These are phyloP conservation scores for Komagataella pastoris DNA, from an alignment of 805 yeast species.

Conservation along the genomic window DNA sequence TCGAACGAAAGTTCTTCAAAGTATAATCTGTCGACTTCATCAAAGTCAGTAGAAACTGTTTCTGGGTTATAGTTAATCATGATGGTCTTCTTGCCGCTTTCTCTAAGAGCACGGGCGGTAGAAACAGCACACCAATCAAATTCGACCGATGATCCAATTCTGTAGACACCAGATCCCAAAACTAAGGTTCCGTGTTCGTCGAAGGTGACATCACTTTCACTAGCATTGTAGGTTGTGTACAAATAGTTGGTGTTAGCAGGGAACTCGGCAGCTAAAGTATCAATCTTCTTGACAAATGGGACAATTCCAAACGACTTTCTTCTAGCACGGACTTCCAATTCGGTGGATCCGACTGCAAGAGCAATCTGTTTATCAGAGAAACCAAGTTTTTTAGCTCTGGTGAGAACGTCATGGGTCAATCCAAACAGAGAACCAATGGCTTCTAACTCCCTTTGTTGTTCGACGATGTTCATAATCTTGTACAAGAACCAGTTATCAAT, in stretches of 20 bases:
- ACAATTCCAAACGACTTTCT: conserved; percentile 71
- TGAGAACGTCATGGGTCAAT: conserved; percentile 55
- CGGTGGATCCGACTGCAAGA: conserved; percentile 54
- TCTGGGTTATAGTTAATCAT: conserved; percentile 98
- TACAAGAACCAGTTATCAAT: conserved; percentile 93
- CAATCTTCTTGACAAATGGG: conserved; percentile 94
- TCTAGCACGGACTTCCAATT: conserved; percentile 68
- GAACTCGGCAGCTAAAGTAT: conserved; percentile 96
- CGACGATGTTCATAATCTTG: conserved; percentile 87
- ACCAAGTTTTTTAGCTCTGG: conserved; percentile 83
- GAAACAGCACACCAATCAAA: conserved; percentile 99
- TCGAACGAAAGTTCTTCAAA: conserved; percentile 92
- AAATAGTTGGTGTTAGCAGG: conserved; percentile 94
- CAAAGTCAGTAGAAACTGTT: conserved; percentile 96
- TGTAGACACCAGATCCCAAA: conserved; percentile 96
- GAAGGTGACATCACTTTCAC: conserved; percentile 70
- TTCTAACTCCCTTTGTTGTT: conserved; percentile 75
- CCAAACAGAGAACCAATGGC: conserved; percentile 41
- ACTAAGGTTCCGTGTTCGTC: conserved; percentile 89
- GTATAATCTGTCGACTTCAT: conserved; percentile 94
- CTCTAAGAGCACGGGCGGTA: conserved; percentile 88
- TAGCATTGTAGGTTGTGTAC: conserved; percentile 92
- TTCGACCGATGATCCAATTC: conserved; percentile 97
- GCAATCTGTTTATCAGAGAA: conserved; percentile 94
- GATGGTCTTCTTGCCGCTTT: conserved; percentile 75